These are phyloP conservation scores for Sanghuangporus baumii DNA, from an alignment of 1,284 basidiomycete species.

Conservation along the genomic window DNA sequence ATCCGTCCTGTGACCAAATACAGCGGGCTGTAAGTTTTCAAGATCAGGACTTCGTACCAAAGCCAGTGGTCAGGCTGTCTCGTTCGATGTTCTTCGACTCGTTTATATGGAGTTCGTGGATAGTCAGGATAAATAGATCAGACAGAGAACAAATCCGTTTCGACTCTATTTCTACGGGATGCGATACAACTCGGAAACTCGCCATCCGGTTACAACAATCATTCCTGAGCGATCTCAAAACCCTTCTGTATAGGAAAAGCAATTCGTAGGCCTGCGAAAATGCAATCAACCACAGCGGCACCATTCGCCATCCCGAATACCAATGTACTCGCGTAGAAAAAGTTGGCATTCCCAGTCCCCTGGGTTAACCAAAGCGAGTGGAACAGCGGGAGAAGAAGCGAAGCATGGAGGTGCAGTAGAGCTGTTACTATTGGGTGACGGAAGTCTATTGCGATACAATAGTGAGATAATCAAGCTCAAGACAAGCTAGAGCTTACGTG, in stretches of 20 bases:
- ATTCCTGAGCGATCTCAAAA: constrained; percentile 55
- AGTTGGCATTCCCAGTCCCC: constrained; percentile 96
- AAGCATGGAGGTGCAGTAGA: constrained; percentile 80
- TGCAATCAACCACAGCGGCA: constrained; percentile 73
- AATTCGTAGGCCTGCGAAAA: constrained; percentile 73
- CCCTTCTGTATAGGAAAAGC: constrained; percentile 58
- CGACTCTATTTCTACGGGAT: background rate
- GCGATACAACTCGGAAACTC: background rate
- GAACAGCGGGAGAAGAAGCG: constrained; percentile 86
- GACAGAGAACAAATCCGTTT: background rate
- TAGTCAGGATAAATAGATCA: too few relatives aligned
- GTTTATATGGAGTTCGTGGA: too few relatives aligned
- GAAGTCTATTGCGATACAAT: constrained; percentile 51
- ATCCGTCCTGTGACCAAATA: too few relatives aligned
- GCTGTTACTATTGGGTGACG: constrained; percentile 84
- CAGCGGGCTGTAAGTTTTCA: background rate
- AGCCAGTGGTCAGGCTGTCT: too few relatives aligned
- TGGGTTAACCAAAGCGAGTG: constrained; percentile 89
- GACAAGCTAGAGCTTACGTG: constrained; percentile 51
- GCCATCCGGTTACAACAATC: constrained; percentile 17
- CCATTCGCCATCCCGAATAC: constrained; percentile 90
- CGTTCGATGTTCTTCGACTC: too few relatives aligned
- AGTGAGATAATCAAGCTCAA: background rate
- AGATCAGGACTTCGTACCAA: background rate
- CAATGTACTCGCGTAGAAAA: constrained; percentile 94